Evolutionary conservation across 2,329 filamentous ascomycete species (phyloP), one percentile per base, ranked within the genome.

Genomic region (Colletotrichum sp.): DNA sequence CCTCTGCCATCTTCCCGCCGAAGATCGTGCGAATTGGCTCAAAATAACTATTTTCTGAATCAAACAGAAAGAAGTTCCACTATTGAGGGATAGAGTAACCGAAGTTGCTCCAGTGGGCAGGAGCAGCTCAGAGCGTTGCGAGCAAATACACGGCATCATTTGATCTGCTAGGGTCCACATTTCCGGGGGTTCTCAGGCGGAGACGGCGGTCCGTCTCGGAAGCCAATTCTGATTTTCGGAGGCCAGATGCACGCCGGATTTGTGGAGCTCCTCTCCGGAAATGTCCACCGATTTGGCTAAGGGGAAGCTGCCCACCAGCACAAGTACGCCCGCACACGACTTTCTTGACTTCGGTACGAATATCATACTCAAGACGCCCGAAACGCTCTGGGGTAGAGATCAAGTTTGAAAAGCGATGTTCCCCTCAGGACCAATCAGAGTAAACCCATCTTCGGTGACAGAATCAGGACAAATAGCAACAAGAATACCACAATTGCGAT

Each of bases 191-290:
- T n/a, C 9, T 4, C n/a, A 21, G 43, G 43, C 43, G 43, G 43
- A 59, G 56, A 12, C 56, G 56, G 16, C 56, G 56, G 30, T 8
- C 61, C 61, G 21, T 43, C 16, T 43, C 61, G 61, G 61, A 63
- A 36, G 32, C 24, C 21, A 63, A 36, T 38, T 24, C 36, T 38
- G 43, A 21, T 38, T 21, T 4, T 38, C 61, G 34, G 34, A 63
- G 34, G 14, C 61, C 61, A 43, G 32, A 36, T 63, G 13, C 24
- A 63, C 34, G 34, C 61, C 61, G 61, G 55, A 30, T 52, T 30
- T 63, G 21, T 63, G 61, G 34, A 8, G 32, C 21, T n/a, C 36
- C 4, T 10, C 34, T 43, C 61, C 61, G 61, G 21, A 63, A 4
- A 38, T 43, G 61, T 16, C 61, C 34, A 26, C 34, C 61, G 34